Evolutionary conservation across 371 early-diverging fungal species (phyloP).

Genomic region (Mortierella polycephala): DNA sequence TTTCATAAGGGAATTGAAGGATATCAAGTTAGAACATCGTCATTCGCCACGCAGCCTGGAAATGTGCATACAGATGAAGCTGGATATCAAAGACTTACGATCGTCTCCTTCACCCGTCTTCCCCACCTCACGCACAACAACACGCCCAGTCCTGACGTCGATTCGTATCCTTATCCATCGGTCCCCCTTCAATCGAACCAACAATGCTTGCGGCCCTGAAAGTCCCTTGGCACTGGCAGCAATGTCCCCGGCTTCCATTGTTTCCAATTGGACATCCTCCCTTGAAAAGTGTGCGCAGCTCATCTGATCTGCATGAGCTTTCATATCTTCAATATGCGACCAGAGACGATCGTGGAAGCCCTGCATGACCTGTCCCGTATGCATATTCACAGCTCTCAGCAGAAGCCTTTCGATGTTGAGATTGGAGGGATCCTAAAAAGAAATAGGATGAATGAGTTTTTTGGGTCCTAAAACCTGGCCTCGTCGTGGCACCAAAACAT

Average conservation of each 20-base stretch:
- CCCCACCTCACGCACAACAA: conserved; percentile 64
- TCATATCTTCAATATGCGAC: conserved; percentile 31
- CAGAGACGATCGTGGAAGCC: conserved; percentile 58
- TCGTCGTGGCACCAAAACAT: no score
- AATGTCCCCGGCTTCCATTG: conserved; percentile 19
- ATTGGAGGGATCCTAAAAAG: conserved; percentile 58
- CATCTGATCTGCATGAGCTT: conserved; percentile 17
- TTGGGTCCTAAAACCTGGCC: not conserved
- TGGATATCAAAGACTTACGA: conserved; percentile 50
- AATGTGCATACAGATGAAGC: not conserved
- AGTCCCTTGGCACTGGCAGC: conserved; percentile 4
- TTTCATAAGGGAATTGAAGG: not conserved
- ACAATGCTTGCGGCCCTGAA: conserved; percentile 50
- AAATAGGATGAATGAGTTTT: not conserved
- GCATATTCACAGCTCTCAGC: conserved; percentile 61
- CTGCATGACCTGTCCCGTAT: conserved; percentile 61
- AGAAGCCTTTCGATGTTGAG: conserved; percentile 62
- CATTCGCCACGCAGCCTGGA: not conserved
- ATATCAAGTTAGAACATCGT: not conserved
- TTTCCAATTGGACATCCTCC: conserved; percentile 40
- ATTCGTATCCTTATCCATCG: conserved; percentile 65
- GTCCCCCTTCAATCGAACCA: conserved; percentile 63
- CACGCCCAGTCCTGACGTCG: conserved; percentile 66
- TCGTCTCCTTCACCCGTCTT: conserved; percentile 63
- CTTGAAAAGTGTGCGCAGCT: conserved; percentile 25